phyloP scores from a whole-genome alignment of 1,139 yeast species.

The Kodamaea suecica region DNA sequence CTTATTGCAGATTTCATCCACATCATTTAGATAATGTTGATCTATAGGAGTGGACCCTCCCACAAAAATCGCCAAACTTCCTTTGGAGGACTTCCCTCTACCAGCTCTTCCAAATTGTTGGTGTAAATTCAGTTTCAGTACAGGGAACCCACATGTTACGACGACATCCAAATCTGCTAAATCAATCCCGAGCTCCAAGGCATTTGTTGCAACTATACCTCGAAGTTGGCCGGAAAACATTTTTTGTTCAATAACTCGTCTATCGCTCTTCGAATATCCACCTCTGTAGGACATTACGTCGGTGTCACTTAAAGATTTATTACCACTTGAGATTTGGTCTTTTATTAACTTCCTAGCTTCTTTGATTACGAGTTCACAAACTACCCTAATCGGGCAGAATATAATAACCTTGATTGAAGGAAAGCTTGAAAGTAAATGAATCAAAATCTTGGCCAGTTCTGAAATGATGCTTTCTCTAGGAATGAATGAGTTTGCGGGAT shows the following conservation, averaged over 20 bases:
- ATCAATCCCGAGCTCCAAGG: constrained; percentile 92
- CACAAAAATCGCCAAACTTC: constrained; percentile 69
- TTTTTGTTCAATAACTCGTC: constrained; percentile 81
- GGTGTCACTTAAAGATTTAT: constrained; percentile 37
- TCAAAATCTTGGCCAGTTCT: constrained; percentile 72
- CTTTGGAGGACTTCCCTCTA: constrained; percentile 65
- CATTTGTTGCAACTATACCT: constrained; percentile 93
- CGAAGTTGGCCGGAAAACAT: constrained; percentile 84
- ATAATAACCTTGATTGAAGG: constrained; percentile 65
- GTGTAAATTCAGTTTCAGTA: constrained; percentile 78
- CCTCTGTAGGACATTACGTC: constrained; percentile 93
- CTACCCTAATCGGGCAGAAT: constrained; percentile 81
- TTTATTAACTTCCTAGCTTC: constrained; percentile 54
- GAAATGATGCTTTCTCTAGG: constrained; percentile 66
- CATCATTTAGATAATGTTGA: constrained; percentile 74
- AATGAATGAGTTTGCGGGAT: constrained; percentile 19
- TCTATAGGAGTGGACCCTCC: constrained; percentile 86
- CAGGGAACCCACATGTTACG: constrained; percentile 87
- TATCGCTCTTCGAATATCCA: constrained; percentile 82
- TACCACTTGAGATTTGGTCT: constrained; percentile 21
- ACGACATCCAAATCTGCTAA: constrained; percentile 91
- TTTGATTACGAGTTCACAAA: constrained; percentile 85
- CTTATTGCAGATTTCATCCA: constrained; percentile 56
- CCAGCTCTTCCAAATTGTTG: constrained; percentile 99
- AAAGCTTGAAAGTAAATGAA: constrained; percentile 60